Evolutionary conservation across 1,139 yeast species (phyloP).

Genomic region (Blastobotrys ciferrii): DNA sequence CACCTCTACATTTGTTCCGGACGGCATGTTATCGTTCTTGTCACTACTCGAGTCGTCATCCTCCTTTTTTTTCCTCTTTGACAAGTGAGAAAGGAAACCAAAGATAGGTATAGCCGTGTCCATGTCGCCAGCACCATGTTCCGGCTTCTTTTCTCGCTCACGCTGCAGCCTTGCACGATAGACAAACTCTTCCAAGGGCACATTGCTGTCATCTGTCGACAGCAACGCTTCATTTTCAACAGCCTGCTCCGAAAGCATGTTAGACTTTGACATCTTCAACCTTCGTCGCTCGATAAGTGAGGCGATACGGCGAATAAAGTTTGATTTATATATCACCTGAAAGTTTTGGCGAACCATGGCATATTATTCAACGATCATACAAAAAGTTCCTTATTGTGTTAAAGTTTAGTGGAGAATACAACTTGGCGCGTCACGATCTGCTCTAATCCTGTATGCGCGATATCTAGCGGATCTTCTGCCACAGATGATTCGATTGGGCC

Average conservation of each 20-base stretch:
- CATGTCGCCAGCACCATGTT: slow-evolving; percentile 18
- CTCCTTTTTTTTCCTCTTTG: slow-evolving; percentile 5
- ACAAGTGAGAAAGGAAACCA: slow-evolving; percentile 18
- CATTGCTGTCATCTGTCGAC: slow-evolving; percentile 21
- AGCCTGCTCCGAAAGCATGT: slow-evolving; percentile 1
- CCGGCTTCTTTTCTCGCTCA: slow-evolving; percentile 28
- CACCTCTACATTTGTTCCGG: slow-evolving; percentile 13
- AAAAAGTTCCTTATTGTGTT: too few species aligned
- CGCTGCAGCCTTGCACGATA: slow-evolving; percentile 37
- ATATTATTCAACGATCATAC: too few species aligned
- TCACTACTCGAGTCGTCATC: slow-evolving; percentile 11
- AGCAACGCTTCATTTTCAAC: slow-evolving; percentile 11
- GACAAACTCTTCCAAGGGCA: slow-evolving; percentile 34
- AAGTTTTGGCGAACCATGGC: too few species aligned
- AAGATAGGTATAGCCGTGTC: slow-evolving; percentile 25
- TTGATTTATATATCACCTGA: too few species aligned
- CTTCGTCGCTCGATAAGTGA: too few species aligned
- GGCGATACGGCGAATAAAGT: too few species aligned
- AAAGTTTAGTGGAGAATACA: too few species aligned
- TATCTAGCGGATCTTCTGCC: too few species aligned
- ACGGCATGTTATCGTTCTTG: slow-evolving; percentile 19
- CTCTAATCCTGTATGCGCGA: too few species aligned
- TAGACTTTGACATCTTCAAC: not conserved
- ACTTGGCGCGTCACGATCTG: too few species aligned
- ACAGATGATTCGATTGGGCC: too few species aligned